Evolutionary conservation across 2,329 filamentous ascomycete genomes (phyloP), one percentile per base, ranked within the genome.

Genomic region (Ramularia collo-cygni): DNA sequence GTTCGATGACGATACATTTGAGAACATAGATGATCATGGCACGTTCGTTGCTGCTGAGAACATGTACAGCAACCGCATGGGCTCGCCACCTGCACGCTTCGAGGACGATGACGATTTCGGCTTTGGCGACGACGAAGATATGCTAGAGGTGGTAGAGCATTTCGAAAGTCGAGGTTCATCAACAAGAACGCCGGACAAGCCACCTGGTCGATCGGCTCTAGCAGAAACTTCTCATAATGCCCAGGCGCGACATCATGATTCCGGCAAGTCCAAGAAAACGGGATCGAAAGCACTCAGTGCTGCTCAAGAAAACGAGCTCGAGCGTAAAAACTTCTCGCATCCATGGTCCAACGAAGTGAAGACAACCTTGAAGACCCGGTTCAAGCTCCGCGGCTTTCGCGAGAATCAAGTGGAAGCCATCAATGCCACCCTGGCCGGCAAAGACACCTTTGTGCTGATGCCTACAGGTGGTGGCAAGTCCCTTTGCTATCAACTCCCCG

Each of bases 401-500:
- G 79, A 82, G 38, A 92, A 95, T 58, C 92, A 98, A 59, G 72
- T 96, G 2, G 86, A 96, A 63, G 89, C 92, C 10, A 95, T 98
- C 62, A 96, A 98, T 62, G 83, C 89, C 1, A 96, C 92, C 0
- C 69, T 98, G 32, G 72, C 70, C 19, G 92, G 90, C 3, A 81
- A 90, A 48, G 90, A 98, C 63, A 83, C 85, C 0, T 98, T 98
- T 60, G 84, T 98, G 12, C 71, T 98, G 28, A 98, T 98, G 92
- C 92, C 93, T 2, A 98, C 92, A 0, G 92, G 92, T 38, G 92
- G 92, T 44, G 92, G 92, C 29, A 98, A 98, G 60, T 96, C 90
- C 1, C 71, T 98, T 2, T 96, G 92, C 62, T 98, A 98, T 60
- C 93, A 98, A 61, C 68, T 98, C 9, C 93, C 92, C 10, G 86